Conservation (phyloP, 805 yeast genomes). For the Sungouiozyma ichnusensis region DNA sequence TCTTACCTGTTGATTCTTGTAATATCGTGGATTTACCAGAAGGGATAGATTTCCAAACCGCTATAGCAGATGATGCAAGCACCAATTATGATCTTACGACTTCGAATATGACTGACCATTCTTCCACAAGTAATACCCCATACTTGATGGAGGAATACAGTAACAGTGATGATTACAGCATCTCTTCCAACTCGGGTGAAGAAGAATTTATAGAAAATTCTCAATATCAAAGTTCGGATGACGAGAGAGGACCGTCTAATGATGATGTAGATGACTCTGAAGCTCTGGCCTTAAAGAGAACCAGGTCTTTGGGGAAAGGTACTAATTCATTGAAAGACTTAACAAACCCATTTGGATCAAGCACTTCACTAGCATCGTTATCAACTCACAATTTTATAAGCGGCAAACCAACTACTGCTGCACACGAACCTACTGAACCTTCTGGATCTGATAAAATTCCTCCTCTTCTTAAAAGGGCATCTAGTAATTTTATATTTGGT, state of each 20-base stretch:
- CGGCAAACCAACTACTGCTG: constrained; percentile 15
- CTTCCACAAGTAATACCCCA: constrained; percentile 4
- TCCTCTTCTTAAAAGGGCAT: constrained; percentile 8
- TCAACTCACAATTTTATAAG: constrained; percentile 24
- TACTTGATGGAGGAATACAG: constrained; percentile 1
- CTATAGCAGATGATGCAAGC: constrained; percentile 19
- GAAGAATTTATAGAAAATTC: constrained; percentile 21
- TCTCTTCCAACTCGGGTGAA: constrained; percentile 12
- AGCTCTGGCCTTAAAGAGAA: constrained; percentile 15
- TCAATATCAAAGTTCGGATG: constrained; percentile 13
- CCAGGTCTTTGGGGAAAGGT: constrained; percentile 22
- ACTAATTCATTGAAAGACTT: constrained; percentile 20
- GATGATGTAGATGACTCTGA: constrained; percentile 6
- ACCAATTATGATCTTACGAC: background rate
- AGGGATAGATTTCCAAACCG: constrained; percentile 25
- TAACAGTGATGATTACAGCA: constrained; percentile 8
- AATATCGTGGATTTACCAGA: constrained; percentile 30
- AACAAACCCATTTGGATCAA: constrained; percentile 4
- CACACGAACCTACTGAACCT: constrained; percentile 4
- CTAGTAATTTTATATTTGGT: constrained; percentile 21
- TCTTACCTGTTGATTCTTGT: constrained; percentile 27
- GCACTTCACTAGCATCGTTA: constrained; percentile 4
- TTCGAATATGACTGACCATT: background rate
- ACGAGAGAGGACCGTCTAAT: constrained; percentile 16
- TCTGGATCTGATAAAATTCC: constrained; percentile 6